Evolutionary conservation across 257 asterid genomes (phyloP), one percentile per base, ranked within the genome.

Genomic region (Jasminum sambac): DNA sequence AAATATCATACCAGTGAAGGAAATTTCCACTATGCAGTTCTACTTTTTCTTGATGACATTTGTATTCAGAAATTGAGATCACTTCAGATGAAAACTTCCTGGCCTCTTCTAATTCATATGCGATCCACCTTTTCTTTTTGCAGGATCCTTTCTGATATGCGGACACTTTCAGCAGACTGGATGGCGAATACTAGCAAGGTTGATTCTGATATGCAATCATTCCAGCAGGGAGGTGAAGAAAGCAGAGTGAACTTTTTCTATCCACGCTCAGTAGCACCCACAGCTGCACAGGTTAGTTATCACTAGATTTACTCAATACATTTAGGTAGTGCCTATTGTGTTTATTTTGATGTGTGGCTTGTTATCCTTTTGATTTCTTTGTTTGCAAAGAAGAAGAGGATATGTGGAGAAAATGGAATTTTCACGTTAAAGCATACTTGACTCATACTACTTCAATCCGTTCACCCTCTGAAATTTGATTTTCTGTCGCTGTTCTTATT

Each of bases 161-260:
- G 99, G 72, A 95, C 99, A 68, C 96, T 95, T 77, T 91, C 99
- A 25, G 99, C 99, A 11, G 99, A 95, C 81, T 95, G 99, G 99
- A 95, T 95, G 99, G 99, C 99, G 38, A 95, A 95, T 76, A 89
- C 96, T 73, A 87, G 84, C 85, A 88, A 82, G 76, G 86, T 91
- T 75, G 99, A 89, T 48, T 80, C 98, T 44, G 97, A 89, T 73
- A 74, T 86, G 83, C 96, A 88, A 76, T 76, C 78, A 46, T 85
- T 84, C 76, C 96, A 82, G 64, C 91, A 87, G 69, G 90, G 92
- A 62, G 95, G 96, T 75, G 99, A 91, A 82, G 98, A 91, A 84
- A 87, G 78, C 84, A 89, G 90, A 83, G 91, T 69, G 70, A 88
- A 63, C 80, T 80, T 83, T 76, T 95, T 95, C 78, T 91, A 87